Evolutionary conservation across 2,329 filamentous ascomycete species (phyloP).

Genomic region (Ophiocordyceps robertsii): DNA sequence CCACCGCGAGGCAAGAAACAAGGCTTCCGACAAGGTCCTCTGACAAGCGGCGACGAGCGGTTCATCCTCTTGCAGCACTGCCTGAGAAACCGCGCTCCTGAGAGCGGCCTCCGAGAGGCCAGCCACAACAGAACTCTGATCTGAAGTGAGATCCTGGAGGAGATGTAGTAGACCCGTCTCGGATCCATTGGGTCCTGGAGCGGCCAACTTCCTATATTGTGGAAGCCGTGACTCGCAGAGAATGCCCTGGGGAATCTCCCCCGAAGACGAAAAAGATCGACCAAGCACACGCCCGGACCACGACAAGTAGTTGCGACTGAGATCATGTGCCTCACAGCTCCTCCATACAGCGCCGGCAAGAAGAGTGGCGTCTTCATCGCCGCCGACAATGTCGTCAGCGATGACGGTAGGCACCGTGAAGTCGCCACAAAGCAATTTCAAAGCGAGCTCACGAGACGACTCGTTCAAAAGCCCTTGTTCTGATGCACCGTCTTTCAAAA

Average conservation of each 20-base stretch:
- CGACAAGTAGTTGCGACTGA: constrained; percentile 56
- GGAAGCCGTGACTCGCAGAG: constrained; percentile 44
- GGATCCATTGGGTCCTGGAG: constrained; percentile 38
- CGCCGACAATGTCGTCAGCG: constrained; percentile 51
- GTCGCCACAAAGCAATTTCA: constrained; percentile 59
- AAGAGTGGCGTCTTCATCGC: constrained; percentile 47
- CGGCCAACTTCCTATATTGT: constrained; percentile 32
- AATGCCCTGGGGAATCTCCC: constrained; percentile 48
- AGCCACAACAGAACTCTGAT: constrained; percentile 38
- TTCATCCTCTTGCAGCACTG: constrained; percentile 31
- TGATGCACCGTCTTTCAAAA: constrained; percentile 59
- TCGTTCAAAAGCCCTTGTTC: constrained; percentile 53
- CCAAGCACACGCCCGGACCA: constrained; percentile 84
- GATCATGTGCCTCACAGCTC: constrained; percentile 51
- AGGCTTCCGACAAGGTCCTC: constrained; percentile 34
- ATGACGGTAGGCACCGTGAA: constrained; percentile 44
- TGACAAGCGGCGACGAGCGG: constrained; percentile 36
- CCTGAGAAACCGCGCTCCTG: constrained; percentile 41
- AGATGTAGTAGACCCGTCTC: constrained; percentile 49
- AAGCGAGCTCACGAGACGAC: constrained; percentile 55
- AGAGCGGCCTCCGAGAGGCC: constrained; percentile 49
- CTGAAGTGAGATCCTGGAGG: constrained; percentile 47
- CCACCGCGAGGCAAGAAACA: constrained; percentile 45
- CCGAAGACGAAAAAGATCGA: constrained; percentile 66
- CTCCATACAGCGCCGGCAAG: constrained; percentile 61